phyloP scores from a whole-genome alignment of 495 filamentous ascomycete genomes.

The Collariella sp. region DNA sequence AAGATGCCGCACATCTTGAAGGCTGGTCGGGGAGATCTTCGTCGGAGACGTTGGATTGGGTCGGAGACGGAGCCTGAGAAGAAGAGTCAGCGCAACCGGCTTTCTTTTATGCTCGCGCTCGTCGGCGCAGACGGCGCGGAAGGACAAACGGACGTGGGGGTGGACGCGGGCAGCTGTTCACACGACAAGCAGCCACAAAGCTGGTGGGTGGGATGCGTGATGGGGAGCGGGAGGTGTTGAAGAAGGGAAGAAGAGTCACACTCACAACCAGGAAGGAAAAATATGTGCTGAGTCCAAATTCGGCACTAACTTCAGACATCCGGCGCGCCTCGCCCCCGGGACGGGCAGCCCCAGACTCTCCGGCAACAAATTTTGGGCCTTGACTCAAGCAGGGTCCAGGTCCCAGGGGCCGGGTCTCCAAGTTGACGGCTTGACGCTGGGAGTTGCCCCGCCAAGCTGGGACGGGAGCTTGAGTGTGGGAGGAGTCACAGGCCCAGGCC shows the following conservation, averaged over 20 bases:
- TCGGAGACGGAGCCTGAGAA: slow-evolving; percentile 16
- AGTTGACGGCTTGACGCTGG: slow-evolving; percentile 8
- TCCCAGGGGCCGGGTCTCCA: slow-evolving; percentile 4
- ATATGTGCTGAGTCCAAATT: slow-evolving; percentile 27
- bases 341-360: slow-evolving; percentile 1
- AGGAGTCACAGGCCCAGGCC: slow-evolving; percentile 10
- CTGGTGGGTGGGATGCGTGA: slow-evolving; percentile 20
- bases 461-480: slow-evolving; percentile 9
- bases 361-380: slow-evolving; percentile 13
- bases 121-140: not conserved
- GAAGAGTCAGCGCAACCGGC: slow-evolving; percentile 16
- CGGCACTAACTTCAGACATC: slow-evolving; percentile 22
- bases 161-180: slow-evolving; percentile 8
- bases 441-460: slow-evolving; percentile 15
- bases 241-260: slow-evolving; percentile 26
- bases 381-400: slow-evolving; percentile 17
- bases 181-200: slow-evolving; percentile 14
- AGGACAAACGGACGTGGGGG: not conserved
- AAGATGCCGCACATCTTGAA: slow-evolving; percentile 74
- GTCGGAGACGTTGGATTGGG: slow-evolving; percentile 11
- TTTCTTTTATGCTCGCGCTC: slow-evolving; percentile 22
- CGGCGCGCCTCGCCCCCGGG: slow-evolving; percentile 12
- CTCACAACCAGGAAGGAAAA: too few species aligned
- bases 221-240: slow-evolving; percentile 12
- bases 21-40: not conserved